phyloP scores from a whole-genome alignment of 2,329 filamentous ascomycete species.

The Fonsecaea nubica region DNA sequence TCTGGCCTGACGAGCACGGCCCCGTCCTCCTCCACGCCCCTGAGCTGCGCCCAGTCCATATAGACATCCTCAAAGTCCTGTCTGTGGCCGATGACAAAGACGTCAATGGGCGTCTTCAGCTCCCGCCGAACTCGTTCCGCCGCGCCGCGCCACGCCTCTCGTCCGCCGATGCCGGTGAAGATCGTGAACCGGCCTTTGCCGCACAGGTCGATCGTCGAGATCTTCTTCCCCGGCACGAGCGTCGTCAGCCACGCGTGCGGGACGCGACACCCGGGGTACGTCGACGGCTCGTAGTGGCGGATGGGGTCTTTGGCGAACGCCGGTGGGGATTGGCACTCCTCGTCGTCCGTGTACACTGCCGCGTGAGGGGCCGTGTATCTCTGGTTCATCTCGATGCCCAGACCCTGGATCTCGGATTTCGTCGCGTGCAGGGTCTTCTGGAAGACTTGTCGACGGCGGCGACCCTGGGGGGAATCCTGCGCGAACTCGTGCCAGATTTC shows the following conservation, averaged over 20 bases:
- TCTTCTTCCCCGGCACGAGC: constrained; percentile 48
- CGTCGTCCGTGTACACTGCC: constrained; percentile 55
- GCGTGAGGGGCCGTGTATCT: constrained; percentile 49
- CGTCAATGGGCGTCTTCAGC: constrained; percentile 56
- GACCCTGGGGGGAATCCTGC: constrained; percentile 41
- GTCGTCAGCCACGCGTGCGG: constrained; percentile 69
- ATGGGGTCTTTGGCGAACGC: constrained; percentile 48
- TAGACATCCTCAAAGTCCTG: constrained; percentile 69
- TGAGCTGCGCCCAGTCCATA: constrained; percentile 61
- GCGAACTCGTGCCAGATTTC: constrained; percentile 50
- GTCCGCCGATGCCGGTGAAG: constrained; percentile 61
- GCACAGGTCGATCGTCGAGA: constrained; percentile 66
- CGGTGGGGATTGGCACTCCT: constrained; percentile 38
- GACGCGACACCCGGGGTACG: constrained; percentile 64
- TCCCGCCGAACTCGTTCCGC: constrained; percentile 48
- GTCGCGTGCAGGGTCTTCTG: not conserved
- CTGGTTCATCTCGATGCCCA: constrained; percentile 67
- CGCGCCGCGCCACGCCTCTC: constrained; percentile 60
- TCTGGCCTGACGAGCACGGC: constrained; percentile 66
- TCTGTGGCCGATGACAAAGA: constrained; percentile 61
- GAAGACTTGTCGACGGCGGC: not conserved
- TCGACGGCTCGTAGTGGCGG: constrained; percentile 54
- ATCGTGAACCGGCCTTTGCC: constrained; percentile 61
- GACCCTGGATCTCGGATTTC: constrained; percentile 54
- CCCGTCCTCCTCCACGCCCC: constrained; percentile 64